phyloP scores from a whole-genome alignment of 2,329 filamentous ascomycete species.

The Cladobotryum mycophilum region DNA sequence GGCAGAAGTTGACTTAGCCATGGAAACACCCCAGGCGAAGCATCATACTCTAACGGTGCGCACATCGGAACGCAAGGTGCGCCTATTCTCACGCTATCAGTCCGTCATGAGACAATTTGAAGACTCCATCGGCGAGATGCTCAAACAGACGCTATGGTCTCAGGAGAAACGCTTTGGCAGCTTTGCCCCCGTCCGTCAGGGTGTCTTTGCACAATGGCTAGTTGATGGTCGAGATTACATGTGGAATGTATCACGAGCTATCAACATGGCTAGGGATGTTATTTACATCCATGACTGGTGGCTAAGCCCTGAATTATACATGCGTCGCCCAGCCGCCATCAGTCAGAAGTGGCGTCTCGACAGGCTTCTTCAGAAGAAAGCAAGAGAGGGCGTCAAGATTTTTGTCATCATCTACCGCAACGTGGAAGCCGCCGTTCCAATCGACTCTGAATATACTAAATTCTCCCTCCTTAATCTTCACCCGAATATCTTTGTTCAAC shows the following conservation, averaged over 20 bases:
- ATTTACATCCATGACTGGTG: constrained; percentile 99
- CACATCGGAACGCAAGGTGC: constrained; percentile 88
- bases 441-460: constrained; percentile 97
- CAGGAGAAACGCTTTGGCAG: constrained; percentile 82
- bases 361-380: constrained; percentile 85
- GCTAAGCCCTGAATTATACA: constrained; percentile 92
- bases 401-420: constrained; percentile 98
- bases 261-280: constrained; percentile 94
- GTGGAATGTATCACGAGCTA: constrained; percentile 97
- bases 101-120: constrained; percentile 87
- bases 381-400: constrained; percentile 90
- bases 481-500: constrained; percentile 91
- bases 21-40: constrained; percentile 38
- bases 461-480: constrained; percentile 92
- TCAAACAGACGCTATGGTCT: constrained; percentile 74
- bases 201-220: constrained; percentile 90
- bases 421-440: constrained; percentile 93
- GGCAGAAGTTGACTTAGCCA: constrained; percentile 36
- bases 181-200: constrained; percentile 81
- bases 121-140: constrained; percentile 84
- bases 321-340: constrained; percentile 87
- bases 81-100: constrained; percentile 85
- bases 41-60: constrained; percentile 84
- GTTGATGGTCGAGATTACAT: constrained; percentile 97
- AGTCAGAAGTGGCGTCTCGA: constrained; percentile 98